These are phyloP conservation scores for Hippophae tibetana DNA, from an alignment of 306 rosid genomes.

Conservation along the genomic window DNA sequence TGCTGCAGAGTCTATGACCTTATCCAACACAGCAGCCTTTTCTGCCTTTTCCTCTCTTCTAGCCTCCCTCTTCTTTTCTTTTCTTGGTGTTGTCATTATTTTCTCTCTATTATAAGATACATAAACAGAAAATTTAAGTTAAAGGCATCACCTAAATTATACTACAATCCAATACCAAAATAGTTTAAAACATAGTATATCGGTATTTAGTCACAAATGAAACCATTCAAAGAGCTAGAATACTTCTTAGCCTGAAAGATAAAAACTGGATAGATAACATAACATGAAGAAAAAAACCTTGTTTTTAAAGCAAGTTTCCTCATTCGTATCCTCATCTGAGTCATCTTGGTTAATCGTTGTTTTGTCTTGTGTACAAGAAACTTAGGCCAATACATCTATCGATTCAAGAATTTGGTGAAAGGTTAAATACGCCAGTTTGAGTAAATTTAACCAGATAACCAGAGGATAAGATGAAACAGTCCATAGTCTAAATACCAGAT, in stretches of 20 bases:
- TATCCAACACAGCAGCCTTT: slow-evolving; percentile 59
- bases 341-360: slow-evolving; percentile 88
- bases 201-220: too few relatives aligned
- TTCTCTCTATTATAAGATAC: slow-evolving; percentile 56
- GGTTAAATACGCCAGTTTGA: slow-evolving; percentile 1
- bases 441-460: background rate
- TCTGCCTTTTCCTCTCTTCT: slow-evolving; percentile 86
- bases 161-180: too few relatives aligned
- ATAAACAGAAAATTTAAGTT: slow-evolving; percentile 1
- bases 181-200: too few relatives aligned
- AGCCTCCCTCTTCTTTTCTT: slow-evolving; percentile 70
- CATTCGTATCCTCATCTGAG: slow-evolving; percentile 90
- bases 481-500: slow-evolving; percentile 46
- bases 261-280: too few relatives aligned
- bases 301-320: slow-evolving; percentile 86
- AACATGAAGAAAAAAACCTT: slow-evolving; percentile 28
- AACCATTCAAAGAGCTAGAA: too few relatives aligned
- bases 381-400: slow-evolving; percentile 91
- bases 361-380: slow-evolving; percentile 80
- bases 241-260: too few relatives aligned
- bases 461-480: background rate
- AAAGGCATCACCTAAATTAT: background rate
- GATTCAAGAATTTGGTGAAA: slow-evolving; percentile 12
- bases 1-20: slow-evolving; percentile 36
- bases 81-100: slow-evolving; percentile 75